Evolutionary conservation across 768 basidiomycete genomes (phyloP), one percentile per base, ranked within the genome.

Genomic region (Russula olivacea): DNA sequence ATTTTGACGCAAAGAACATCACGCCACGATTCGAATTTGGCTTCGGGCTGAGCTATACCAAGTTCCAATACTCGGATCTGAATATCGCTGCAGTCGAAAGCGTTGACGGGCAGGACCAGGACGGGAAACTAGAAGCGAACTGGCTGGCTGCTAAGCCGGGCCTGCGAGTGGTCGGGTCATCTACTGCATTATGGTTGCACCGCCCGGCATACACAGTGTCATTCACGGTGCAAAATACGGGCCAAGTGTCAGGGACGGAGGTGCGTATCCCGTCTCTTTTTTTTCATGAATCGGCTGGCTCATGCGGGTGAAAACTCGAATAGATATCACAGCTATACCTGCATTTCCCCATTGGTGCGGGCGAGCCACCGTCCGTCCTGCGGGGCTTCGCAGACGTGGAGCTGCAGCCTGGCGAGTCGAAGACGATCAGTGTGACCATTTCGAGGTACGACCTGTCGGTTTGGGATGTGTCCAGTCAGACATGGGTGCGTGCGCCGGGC

Each of bases 1-100:
- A 72, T 64, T 80, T 80, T 61, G 79, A 79, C 52, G 65, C 69
- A 81, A 76, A 82, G 72, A 82, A 85, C 65, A 90, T 92, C 66
- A 79, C 78, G 0, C 91, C 91, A 4, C 88, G 89, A 41, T 93
- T 84, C 69, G 90, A 91, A 70, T 98, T 98, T 72, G 94, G 94
- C 5, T 95, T 86, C 71, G 94, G 94, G 0, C 72, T 95, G 70
- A 89, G 86, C 59, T 98, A 97, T 76, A 88, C 94, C 45, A 80
- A 75, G 2, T 98, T 95, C 73, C 73, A 80, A 34, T 95, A 92
- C 72, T 83, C 79, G 49, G 75, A 80, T 38, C 75, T 94, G 11
- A 66, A 76, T 2, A 74, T 90, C 36, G 71, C 43, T 21, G 10
- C n/a, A 11, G n/a, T 21, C 9, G 43, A 45, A 10, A 21, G 7